Evolutionary conservation across 257 asterid species (phyloP).

Genomic region (Fraxinus anomala): DNA sequence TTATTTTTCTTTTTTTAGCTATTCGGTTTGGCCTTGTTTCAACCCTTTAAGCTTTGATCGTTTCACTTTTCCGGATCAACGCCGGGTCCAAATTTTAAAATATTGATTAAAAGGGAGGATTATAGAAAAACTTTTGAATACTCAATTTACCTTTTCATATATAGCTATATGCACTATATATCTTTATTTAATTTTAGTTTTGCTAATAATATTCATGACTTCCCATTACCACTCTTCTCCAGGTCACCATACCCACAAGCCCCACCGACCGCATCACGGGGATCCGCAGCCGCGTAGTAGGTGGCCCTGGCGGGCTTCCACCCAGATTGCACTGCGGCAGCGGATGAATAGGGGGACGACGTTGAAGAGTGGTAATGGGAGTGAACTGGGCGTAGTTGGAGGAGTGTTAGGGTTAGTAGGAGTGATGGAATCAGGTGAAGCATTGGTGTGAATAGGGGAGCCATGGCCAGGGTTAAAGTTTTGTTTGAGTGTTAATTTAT

Average conservation of each 20-base stretch:
- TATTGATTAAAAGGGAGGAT: no score
- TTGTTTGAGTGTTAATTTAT: background rate
- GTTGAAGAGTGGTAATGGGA: constrained; percentile 70
- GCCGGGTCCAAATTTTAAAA: no score
- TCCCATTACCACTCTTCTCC: constrained; percentile 77
- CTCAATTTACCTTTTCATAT: no score
- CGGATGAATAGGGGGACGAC: constrained; percentile 30
- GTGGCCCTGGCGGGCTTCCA: constrained; percentile 94
- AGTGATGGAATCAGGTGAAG: constrained; percentile 27
- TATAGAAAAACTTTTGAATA: no score
- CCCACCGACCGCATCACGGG: constrained; percentile 83
- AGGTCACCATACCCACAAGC: constrained; percentile 96
- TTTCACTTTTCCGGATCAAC: no score
- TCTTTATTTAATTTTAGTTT: no score
- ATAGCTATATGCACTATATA: no score
- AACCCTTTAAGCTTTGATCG: no score
- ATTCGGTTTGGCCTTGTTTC: no score
- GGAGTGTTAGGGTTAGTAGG: constrained; percentile 39
- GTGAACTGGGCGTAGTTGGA: constrained; percentile 28
- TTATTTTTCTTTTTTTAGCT: no score
- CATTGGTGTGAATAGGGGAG: constrained; percentile 12
- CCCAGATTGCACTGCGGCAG: constrained; percentile 53
- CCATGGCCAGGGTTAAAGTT: background rate
- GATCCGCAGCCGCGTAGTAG: constrained; percentile 73
- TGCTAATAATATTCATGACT: constrained; percentile 34